phyloP scores from a whole-genome alignment of 768 basidiomycete genomes.

The Pisolithus sp. region DNA sequence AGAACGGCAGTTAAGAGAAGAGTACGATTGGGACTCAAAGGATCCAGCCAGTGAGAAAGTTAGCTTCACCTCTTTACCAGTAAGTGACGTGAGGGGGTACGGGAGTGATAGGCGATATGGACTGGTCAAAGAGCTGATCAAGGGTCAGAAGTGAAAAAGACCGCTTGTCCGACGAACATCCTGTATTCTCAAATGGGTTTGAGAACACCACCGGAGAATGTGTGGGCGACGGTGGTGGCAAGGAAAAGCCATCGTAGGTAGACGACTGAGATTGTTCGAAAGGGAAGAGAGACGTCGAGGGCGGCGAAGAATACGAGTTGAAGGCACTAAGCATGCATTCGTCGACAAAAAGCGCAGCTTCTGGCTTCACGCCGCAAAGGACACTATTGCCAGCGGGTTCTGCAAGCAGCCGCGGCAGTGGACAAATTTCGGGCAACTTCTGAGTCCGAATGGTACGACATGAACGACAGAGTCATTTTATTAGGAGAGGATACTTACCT shows the following conservation, averaged over 20 bases:
- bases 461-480: constrained; percentile 7
- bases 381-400: constrained; percentile 14
- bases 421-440: not conserved
- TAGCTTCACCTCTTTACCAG: constrained; percentile 9
- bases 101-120: constrained; percentile 20
- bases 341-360: constrained; percentile 21
- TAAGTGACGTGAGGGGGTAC: constrained; percentile 1
- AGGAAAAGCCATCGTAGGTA: not conserved
- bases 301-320: not conserved
- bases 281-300: constrained; percentile 6
- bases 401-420: constrained; percentile 17
- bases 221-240: constrained; percentile 2
- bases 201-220: constrained; percentile 24
- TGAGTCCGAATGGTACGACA: constrained; percentile 4
- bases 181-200: constrained; percentile 22
- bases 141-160: constrained; percentile 15
- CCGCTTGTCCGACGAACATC: not conserved
- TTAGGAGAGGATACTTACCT: constrained; percentile 12
- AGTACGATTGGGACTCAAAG: not conserved
- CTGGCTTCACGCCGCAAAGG: constrained; percentile 27
- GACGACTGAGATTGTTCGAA: constrained; percentile 9
- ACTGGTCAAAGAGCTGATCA: constrained; percentile 27
- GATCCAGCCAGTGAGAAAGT: not conserved
- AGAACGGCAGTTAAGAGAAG: too few species aligned
- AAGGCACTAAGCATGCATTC: constrained; percentile 20